Percentiles rank a stretch among this genome's conserved stretches.
Evolutionary conservation across 2,329 filamentous ascomycete genomes (phyloP).

Genomic region (Penicillium hordei): DNA sequence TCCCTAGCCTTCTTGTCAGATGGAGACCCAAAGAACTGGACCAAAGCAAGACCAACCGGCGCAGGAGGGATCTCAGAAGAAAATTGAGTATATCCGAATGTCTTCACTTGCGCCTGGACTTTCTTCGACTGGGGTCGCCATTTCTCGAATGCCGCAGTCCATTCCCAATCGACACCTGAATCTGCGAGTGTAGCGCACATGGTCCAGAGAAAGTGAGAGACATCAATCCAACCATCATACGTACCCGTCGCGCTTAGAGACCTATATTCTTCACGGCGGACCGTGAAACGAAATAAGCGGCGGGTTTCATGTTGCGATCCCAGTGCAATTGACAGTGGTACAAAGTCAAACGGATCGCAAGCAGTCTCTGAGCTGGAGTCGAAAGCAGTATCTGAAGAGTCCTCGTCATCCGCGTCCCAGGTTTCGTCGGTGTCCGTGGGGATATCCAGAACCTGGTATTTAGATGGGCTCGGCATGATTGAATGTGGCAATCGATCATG

Average conservation of each 20-base stretch:
- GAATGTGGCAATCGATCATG: not conserved
- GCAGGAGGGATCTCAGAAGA: constrained; percentile 1
- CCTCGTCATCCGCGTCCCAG: constrained; percentile 8
- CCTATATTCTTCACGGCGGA: not conserved
- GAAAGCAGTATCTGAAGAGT: not conserved
- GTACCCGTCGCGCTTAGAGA: not conserved
- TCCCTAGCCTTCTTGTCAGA: not conserved
- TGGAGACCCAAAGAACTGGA: not conserved
- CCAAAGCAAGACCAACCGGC: not conserved
- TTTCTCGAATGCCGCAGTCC: constrained; percentile 1
- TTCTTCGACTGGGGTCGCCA: not conserved
- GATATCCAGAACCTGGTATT: not conserved
- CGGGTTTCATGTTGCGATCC: not conserved
- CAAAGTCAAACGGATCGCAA: not conserved
- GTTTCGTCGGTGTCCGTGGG: not conserved
- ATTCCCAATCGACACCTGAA: not conserved
- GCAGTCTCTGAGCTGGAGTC: too few relatives aligned
- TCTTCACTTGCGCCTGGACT: not conserved
- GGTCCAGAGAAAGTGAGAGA: constrained; percentile 5
- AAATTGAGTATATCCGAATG: not conserved
- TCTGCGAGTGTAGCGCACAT: constrained; percentile 8
- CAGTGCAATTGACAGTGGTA: not conserved
- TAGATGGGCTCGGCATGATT: not conserved
- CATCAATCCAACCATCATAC: constrained; percentile 7
- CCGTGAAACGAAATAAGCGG: not conserved